These are phyloP conservation scores for Voacanga thouarsii DNA, from an alignment of 257 asterid genomes.

Conservation along the genomic window DNA sequence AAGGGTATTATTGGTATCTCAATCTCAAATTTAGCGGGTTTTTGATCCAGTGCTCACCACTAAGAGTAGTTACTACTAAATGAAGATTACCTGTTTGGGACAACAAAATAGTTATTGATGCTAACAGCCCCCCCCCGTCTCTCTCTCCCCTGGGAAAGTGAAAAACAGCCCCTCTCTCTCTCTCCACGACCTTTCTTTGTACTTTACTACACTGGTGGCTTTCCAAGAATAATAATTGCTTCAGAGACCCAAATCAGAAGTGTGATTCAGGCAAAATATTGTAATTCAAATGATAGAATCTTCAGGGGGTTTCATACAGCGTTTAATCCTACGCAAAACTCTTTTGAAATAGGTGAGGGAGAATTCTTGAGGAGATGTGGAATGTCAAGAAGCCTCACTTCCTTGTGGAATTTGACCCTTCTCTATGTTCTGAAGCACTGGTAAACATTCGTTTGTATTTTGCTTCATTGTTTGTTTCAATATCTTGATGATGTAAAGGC, in stretches of 20 bases:
- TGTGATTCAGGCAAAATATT: slow-evolving; percentile 3
- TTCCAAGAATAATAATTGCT: background rate
- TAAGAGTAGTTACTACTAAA: background rate
- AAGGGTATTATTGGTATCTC: background rate
- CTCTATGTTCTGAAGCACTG: slow-evolving; percentile 55
- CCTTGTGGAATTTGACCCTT: slow-evolving; percentile 70
- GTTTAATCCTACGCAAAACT: slow-evolving; percentile 2
- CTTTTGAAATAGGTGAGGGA: slow-evolving; percentile 6
- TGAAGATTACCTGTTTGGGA: background rate
- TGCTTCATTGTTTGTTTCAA: background rate
- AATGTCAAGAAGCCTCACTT: slow-evolving; percentile 60
- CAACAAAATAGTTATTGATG: background rate
- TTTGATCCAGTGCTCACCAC: background rate
- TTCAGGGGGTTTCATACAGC: slow-evolving; percentile 5
- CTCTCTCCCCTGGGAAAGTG: background rate
- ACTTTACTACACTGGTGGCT: background rate
- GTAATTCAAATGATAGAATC: slow-evolving; percentile 8
- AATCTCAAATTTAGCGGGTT: slow-evolving; percentile 2
- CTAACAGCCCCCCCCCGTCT: background rate
- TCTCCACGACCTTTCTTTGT: background rate
- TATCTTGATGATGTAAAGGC: background rate
- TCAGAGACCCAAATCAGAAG: slow-evolving; percentile 1
- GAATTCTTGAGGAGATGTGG: slow-evolving; percentile 40
- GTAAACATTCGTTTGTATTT: slow-evolving; percentile 25
- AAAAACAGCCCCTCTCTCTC: background rate